Base-by-base conservation (phyloP, 2,329 filamentous ascomycete genomes). In the Neopestalotiopsis rosae region DNA sequence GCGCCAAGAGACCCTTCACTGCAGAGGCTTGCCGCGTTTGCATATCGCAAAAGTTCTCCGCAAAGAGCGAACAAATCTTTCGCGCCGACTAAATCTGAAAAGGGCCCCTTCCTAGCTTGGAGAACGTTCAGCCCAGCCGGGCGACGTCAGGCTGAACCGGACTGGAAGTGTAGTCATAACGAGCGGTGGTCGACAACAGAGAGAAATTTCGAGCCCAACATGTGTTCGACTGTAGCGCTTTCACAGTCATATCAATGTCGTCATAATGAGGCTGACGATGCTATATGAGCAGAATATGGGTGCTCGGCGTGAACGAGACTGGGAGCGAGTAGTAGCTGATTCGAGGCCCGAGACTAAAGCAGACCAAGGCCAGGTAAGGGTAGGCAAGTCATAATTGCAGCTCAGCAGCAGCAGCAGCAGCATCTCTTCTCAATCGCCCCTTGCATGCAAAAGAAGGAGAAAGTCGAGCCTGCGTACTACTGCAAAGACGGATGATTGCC, bases 241-340 rank as follows among this genome's bases (percentile, higher is more conserved):
- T 52, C 45, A n/a, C 45, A 28, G 24, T 28, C 42, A n/a, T n/a
- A 52, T 20, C 17, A 17, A 52, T 52, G 45, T 52, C 45, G 45
- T 52, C 45, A 52, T 52, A 52, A 52, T 52, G 45, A 52, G 45
- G 45, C 45, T 52, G 45, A 52, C 45, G 17, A 52, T 52, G 45
- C 45, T 17, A 28, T 28, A 28, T 52, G 17, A 24, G 24, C 24
- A 28, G 24, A 28, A 28, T 28, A 17, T 38, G 34, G 7, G 45
- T 52, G 45, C 17, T 52, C 45, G 45, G 45, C 45, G 20, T 52
- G 45, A n/a, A 52, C 45, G 45, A 52, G 45, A 17, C 45, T 52
- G 45, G 14, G 6, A 9, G 45, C 17, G 20, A 9, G 17, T 20
- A 20, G 45, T 17, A 52, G 14, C 45, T 20, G 45, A 52, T n/a